Evolutionary conservation across 345 rosid genomes (phyloP).

Genomic region (Combretum micranthum): DNA sequence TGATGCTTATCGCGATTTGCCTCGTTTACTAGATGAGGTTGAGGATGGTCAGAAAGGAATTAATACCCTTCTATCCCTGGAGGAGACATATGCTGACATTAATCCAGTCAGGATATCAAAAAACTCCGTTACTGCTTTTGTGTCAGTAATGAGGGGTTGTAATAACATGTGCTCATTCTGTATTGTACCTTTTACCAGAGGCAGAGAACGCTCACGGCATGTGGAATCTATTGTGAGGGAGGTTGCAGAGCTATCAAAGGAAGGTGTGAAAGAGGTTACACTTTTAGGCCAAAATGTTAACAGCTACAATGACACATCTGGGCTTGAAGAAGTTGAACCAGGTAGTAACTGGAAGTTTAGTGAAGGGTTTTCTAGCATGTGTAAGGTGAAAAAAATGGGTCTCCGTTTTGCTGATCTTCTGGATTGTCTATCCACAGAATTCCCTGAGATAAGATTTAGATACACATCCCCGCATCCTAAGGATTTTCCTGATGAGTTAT

Average conservation of each 20-base stretch:
- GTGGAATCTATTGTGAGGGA: conserved; percentile 84
- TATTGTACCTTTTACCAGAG: conserved; percentile 94
- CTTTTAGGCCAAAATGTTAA: conserved; percentile 94
- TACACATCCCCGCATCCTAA: conserved; percentile 96
- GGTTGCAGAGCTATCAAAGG: conserved; percentile 75
- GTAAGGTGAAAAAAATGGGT: conserved; percentile 75
- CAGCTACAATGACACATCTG: conserved; percentile 77
- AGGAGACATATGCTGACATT: conserved; percentile 93
- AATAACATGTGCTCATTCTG: conserved; percentile 97
- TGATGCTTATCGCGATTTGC: conserved; percentile 92
- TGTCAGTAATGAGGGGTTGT: conserved; percentile 93
- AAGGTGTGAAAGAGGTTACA: conserved; percentile 88
- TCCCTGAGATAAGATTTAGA: conserved; percentile 95
- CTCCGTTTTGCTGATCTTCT: conserved; percentile 86
- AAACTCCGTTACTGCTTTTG: conserved; percentile 68
- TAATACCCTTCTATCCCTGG: conserved; percentile 86
- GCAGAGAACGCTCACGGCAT: conserved; percentile 85
- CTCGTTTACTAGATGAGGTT: conserved; percentile 72
- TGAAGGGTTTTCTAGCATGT: conserved; percentile 79
- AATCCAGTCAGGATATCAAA: conserved; percentile 66
- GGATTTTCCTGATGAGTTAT: conserved; percentile 78
- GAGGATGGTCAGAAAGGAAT: conserved; percentile 92
- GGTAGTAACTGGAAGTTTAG: conserved; percentile 69
- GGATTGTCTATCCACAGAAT: conserved; percentile 69
- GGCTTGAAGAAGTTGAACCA: conserved; percentile 50